Base-by-base conservation (phyloP, 139 green algal genomes). In the Tetradesmus obliquus region DNA sequence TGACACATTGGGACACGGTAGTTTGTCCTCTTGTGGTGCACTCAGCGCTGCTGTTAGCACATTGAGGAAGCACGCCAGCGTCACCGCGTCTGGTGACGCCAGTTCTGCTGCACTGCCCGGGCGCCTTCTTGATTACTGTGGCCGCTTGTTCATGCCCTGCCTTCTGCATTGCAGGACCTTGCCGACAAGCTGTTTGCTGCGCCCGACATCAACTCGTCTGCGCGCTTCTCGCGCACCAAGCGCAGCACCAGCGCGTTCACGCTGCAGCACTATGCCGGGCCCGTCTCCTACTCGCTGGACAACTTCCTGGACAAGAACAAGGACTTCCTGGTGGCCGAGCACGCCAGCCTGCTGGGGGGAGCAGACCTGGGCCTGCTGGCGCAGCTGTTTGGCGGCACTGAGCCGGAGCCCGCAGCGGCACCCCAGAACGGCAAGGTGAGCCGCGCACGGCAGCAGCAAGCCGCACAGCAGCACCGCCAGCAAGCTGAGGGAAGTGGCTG, bases 311-410 rank as follows among this genome's bases (percentile, higher is more conserved):
- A 92, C n/a, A 94, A 93, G 72, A 95, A 94, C 84, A 93, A 91
- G 60, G 98, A 99, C 94, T 99, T 98, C 93, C 97, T 99, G 79
- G 96, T 99, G 55, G 95, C 95, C 4, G 98, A 99, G 96, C 98
- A 99, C 95, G 95, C 98, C 95, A 90, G 86, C 55, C 93, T 99
- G 90, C 94, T 99, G 88, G 93, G 89, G 3, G 91, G 45, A 54
- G 97, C 96, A 3, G 71, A 10, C 9, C 15, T 93, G 8, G 5
- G 81, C 7, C 98, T 99, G 90, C 91, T 99, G 55, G 17, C 89
- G 1, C 89, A 79, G 24, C 94, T 99, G 57, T 93, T 93, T 60
- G 53, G 71, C 20, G 20, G 13, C 54, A 55, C 87, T 45, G 54
- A 85, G 87, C 69, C 53, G 69, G 6, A 82, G 69, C 19, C 32